These are phyloP conservation scores for Cruciata laevipes DNA, from an alignment of 257 asterid species.

Conservation along the genomic window DNA sequence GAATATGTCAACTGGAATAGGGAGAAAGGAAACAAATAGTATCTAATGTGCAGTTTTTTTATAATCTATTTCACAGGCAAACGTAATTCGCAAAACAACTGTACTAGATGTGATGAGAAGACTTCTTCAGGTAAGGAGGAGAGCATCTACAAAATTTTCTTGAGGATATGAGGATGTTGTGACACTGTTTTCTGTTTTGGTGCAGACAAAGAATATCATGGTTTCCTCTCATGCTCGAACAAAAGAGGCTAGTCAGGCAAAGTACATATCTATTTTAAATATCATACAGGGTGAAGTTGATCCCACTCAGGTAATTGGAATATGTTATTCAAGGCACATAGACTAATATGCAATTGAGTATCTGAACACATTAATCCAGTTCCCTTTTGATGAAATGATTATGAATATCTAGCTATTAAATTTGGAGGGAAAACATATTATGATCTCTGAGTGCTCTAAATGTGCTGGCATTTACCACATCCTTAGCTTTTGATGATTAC, in stretches of 20 bases:
- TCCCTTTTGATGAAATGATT: background rate
- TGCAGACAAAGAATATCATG: constrained; percentile 94
- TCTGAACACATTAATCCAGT: background rate
- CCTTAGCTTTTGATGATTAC: background rate
- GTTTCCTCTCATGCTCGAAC: constrained; percentile 89
- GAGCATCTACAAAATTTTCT: constrained; percentile 11
- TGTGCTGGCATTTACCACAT: background rate
- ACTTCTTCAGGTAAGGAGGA: constrained; percentile 81
- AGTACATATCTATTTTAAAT: constrained; percentile 88
- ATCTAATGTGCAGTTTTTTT: constrained; percentile 12
- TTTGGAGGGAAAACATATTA: background rate
- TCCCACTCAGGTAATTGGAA: constrained; percentile 85
- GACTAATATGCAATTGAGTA: background rate
- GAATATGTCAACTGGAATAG: background rate
- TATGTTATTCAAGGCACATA: constrained; percentile 4
- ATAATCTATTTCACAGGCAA: constrained; percentile 57
- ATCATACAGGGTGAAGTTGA: constrained; percentile 99
- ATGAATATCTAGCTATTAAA: background rate
- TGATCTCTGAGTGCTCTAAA: background rate
- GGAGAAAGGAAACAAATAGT: background rate
- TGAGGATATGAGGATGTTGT: constrained; percentile 16
- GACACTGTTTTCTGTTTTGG: constrained; percentile 19
- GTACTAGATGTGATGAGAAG: constrained; percentile 99
- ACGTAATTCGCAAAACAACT: constrained; percentile 91
- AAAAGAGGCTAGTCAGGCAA: constrained; percentile 97